Evolutionary conservation across 78 protist species (phyloP), one percentile per base, ranked within the genome.

Genomic region (Speleostelium caveatum): DNA sequence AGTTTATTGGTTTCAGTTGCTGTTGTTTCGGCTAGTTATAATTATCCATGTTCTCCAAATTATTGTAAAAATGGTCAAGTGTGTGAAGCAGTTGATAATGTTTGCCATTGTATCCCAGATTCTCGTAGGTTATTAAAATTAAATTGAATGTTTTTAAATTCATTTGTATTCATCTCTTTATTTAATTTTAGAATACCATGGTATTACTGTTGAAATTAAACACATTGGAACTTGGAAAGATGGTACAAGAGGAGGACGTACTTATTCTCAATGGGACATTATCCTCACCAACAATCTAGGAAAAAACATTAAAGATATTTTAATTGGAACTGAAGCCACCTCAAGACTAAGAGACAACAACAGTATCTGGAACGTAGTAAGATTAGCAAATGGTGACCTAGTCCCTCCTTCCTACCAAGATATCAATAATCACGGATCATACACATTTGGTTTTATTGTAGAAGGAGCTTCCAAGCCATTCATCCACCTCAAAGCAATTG

Each of bases 391-490:
- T 45, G 36, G 36, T 39, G 86, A 67, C 38, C 55, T 75, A 60
- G 35, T 30, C 16, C 56, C 62, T 16, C 63, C 86, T 41, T 38
- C 72, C 19, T 45, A 41, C 14, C 86, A 75, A 75, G 42, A 72
- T 14, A 62, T 75, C 49, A 75, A 75, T 62, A 67, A 45, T 21
- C 60, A 56, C 26, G 61, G 73, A 12, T 39, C 73, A 0, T 75
- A 75, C 17, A 75, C 86, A 3, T 75, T 75, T 62, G 86, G 86
- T 32, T 75, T 75, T 38, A 75, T 75, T 62, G 24, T 61, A 42
- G 86, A 62, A 42, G 86, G 86, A 10, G 24, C 63, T 14, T 30
- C 0, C 32, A 24, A 16, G 16, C 62, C 77, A 49, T 49, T 49
- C 21, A n/a, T 71, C 1, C 38, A 19, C 16, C 41, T 71, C 62